Evolutionary conservation across 2,329 filamentous ascomycete genomes (phyloP).

Genomic region (Plenodomus lindquistii): DNA sequence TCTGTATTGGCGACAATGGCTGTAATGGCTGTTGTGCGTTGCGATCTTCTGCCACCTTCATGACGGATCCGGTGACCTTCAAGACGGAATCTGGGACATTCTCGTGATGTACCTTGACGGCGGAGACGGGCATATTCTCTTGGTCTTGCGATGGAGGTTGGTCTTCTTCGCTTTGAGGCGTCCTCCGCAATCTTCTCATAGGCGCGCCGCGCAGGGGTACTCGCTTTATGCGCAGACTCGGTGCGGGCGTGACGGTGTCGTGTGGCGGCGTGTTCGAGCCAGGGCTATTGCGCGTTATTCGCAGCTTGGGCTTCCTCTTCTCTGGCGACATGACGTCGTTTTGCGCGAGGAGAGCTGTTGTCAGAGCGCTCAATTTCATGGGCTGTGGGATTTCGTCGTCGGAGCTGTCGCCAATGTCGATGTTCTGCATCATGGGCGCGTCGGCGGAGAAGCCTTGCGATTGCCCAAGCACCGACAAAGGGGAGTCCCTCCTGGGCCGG

Average conservation of each 20-base stretch:
- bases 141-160: constrained; percentile 66
- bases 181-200: constrained; percentile 44
- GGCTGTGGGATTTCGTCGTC: constrained; percentile 87
- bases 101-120: constrained; percentile 30
- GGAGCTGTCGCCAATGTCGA: constrained; percentile 77
- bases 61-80: constrained; percentile 40
- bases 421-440: constrained; percentile 53
- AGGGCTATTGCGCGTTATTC: constrained; percentile 42
- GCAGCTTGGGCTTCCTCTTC: constrained; percentile 43
- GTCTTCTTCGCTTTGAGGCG: constrained; percentile 46
- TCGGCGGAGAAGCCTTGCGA: constrained; percentile 52
- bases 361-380: constrained; percentile 91
- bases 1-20: constrained; percentile 35
- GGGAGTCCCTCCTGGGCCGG: constrained; percentile 50
- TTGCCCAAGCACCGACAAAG: constrained; percentile 49
- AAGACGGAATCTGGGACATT: constrained; percentile 35
- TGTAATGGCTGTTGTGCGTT: constrained; percentile 25
- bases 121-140: constrained; percentile 70
- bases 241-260: constrained; percentile 46
- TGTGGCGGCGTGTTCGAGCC: constrained; percentile 45
- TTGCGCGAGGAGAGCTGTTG: constrained; percentile 74
- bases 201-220: constrained; percentile 46
- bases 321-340: constrained; percentile 49
- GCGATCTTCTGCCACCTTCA: constrained; percentile 38
- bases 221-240: constrained; percentile 45